Evolutionary conservation across 768 basidiomycete species (phyloP), one percentile per base, ranked within the genome.

Genomic region (Galerina marginata): DNA sequence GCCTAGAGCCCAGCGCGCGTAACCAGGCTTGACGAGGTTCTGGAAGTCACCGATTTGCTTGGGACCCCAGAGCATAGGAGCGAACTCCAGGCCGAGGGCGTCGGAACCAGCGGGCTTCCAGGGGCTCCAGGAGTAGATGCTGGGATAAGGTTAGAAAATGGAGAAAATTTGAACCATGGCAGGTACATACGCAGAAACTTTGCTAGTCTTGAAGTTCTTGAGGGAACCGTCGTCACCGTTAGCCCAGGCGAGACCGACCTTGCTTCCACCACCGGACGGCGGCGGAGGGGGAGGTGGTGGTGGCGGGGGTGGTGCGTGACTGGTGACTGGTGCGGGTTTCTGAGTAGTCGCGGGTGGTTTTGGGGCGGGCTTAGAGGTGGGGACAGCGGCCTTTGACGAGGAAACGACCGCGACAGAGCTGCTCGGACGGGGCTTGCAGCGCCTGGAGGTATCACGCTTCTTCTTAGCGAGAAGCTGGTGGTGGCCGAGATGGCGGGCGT

Each of bases 41-140:
- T 77, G 64, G 71, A 90, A 90, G 14, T 82, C 77, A 6, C 54
- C 61, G 25, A 80, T 69, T 55, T 90, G 80, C 29, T 81, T 78
- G 6, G 70, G 64, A 61, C 89, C 87, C 91, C 91, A 94, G 1
- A 92, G 72, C 89, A 90, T 90, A 20, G 89, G 82, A 38, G 83
- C 77, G 63, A 76, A 86, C 9, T 81, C 72, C 40, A 88, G 70
- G n/a, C 86, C 88, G 54, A 82, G 72, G 5, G 69, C 36, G 12
- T 77, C 73, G 2, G 79, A 75, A 0, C 67, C 63, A n/a, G 63
- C 56, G 20, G 88, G 83, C 49, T 75, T 74, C 62, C 69, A 74
- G 10, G 88, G 81, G 39, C 80, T 78, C 94, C 94, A 96, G 36
- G 81, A 84, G 74, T 92, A 92, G 40, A 88, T 50, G 12, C 83